Conservation (phyloP, 2,329 filamentous ascomycete species). For the Fusarium hostae region DNA sequence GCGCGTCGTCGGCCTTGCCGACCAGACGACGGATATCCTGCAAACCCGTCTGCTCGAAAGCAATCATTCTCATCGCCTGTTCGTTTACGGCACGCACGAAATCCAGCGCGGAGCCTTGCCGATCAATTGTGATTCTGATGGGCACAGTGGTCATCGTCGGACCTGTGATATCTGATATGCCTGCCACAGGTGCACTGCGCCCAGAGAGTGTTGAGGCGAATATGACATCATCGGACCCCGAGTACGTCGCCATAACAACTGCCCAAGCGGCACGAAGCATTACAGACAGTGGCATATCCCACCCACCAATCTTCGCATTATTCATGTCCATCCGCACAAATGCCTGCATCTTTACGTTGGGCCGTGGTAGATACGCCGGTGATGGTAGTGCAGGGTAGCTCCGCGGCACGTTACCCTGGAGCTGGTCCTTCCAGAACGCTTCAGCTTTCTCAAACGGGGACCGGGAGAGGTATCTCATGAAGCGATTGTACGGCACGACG, state of each 20-base stretch:
- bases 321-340: not conserved
- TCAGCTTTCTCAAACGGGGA: not conserved
- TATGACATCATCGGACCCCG: not conserved
- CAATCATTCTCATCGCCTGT: conserved; percentile 3
- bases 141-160: conserved; percentile 3
- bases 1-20: not conserved
- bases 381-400: conserved; percentile 3
- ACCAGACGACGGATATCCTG: not conserved
- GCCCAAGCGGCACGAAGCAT: conserved; percentile 5
- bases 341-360: not conserved
- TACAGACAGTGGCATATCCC: not conserved
- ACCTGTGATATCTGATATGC: not conserved
- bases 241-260: not conserved
- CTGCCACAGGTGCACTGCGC: conserved; percentile 2
- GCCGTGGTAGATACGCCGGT: not conserved
- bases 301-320: not conserved
- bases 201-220: conserved; percentile 3
- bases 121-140: conserved; percentile 1
- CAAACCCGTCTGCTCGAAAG: conserved; percentile 7
- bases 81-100: not conserved
- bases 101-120: not conserved
- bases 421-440: not conserved
- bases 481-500: conserved; percentile 1
- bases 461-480: not conserved
- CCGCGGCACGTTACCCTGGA: not conserved